phyloP scores from a whole-genome alignment of 768 basidiomycete species.

The Vararia minispora region DNA sequence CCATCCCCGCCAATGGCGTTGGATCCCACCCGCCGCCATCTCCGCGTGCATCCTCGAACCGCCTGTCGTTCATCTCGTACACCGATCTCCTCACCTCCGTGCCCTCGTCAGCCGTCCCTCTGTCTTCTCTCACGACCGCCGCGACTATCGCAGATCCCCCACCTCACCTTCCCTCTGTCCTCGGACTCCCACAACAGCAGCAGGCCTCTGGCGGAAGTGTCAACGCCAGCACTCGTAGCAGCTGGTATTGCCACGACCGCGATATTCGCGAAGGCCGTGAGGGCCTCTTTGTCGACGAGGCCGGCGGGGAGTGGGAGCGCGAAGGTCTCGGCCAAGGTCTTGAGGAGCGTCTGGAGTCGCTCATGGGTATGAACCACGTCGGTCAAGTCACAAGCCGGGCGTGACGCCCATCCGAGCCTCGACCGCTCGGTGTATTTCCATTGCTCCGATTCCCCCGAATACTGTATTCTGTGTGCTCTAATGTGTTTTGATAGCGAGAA shows the following conservation, averaged over 20 bases:
- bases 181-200: conserved; percentile 27
- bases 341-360: conserved; percentile 68
- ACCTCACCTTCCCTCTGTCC: conserved; percentile 61
- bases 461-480: no score
- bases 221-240: conserved; percentile 14
- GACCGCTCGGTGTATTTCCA: no score
- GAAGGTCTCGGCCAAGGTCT: conserved; percentile 75
- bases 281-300: conserved; percentile 39
- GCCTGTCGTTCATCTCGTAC: conserved; percentile 85
- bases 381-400: no score
- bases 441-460: no score
- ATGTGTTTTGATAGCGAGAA: no score
- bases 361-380: conserved; percentile 29
- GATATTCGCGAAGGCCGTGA: conserved; percentile 12
- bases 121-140: conserved; percentile 62
- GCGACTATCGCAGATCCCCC: conserved; percentile 47
- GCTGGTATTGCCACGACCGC: conserved; percentile 12
- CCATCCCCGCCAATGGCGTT: conserved; percentile 19
- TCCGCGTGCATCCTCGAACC: conserved; percentile 38
- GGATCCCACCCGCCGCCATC: conserved; percentile 41
- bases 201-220: conserved; percentile 20
- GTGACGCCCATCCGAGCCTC: no score
- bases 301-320: conserved; percentile 81
- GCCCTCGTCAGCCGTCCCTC: conserved; percentile 58
- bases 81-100: conserved; percentile 73